Evolutionary conservation across 2,329 filamentous ascomycete genomes (phyloP).

Genomic region (Alternaria arborescens): DNA sequence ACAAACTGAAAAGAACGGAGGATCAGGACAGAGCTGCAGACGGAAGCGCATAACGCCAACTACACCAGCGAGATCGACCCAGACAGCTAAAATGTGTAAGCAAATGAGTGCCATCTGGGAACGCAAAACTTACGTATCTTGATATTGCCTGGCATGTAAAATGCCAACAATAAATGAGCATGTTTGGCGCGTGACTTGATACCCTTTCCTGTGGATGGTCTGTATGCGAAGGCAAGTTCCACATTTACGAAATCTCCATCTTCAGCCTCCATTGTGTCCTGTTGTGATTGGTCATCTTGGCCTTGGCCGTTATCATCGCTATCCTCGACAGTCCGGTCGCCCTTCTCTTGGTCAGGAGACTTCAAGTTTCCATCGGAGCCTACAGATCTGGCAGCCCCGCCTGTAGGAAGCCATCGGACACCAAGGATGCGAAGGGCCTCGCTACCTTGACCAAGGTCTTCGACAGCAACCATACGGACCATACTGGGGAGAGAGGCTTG

Average conservation of each 20-base stretch:
- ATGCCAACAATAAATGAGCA: constrained; percentile 75
- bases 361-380: constrained; percentile 66
- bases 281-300: constrained; percentile 42
- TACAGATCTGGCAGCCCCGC: constrained; percentile 71
- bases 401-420: constrained; percentile 75
- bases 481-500: constrained; percentile 75
- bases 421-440: constrained; percentile 75
- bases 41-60: constrained; percentile 75
- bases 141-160: constrained; percentile 69
- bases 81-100: constrained; percentile 62
- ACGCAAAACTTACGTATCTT: constrained; percentile 56
- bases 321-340: constrained; percentile 61
- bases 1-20: constrained; percentile 78
- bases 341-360: constrained; percentile 55
- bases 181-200: constrained; percentile 72
- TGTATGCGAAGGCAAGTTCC: constrained; percentile 78
- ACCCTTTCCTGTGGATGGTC: constrained; percentile 68
- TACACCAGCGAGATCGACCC: constrained; percentile 77
- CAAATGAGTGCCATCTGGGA: not conserved
- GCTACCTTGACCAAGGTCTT: constrained; percentile 78
- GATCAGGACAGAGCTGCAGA: constrained; percentile 77
- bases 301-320: constrained; percentile 54
- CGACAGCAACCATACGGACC: constrained; percentile 77
- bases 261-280: constrained; percentile 71
- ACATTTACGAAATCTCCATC: constrained; percentile 81